phyloP scores from a whole-genome alignment of 2,329 filamentous ascomycete genomes.

The Penicillium griseofulvum region DNA sequence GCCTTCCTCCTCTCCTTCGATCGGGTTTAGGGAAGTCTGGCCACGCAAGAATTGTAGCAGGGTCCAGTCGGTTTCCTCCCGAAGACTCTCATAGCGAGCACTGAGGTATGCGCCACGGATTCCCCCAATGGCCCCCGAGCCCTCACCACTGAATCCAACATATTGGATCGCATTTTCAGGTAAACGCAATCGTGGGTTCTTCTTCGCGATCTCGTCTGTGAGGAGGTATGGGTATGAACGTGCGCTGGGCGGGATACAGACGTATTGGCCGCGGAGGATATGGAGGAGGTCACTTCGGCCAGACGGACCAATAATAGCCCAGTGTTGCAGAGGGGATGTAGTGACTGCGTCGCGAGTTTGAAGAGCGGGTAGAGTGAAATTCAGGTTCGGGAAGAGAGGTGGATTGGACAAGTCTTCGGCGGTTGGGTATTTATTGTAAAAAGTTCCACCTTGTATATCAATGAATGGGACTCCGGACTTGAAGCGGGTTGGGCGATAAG shows the following conservation, averaged over 20 bases:
- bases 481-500: conserved; percentile 3
- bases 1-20: conserved; percentile 54
- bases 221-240: conserved; percentile 77
- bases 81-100: conserved; percentile 82
- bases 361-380: conserved; percentile 60
- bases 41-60: conserved; percentile 77
- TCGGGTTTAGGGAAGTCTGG: conserved; percentile 77
- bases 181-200: conserved; percentile 52
- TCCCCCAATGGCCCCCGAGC: conserved; percentile 49
- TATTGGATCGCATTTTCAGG: conserved; percentile 74
- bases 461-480: conserved; percentile 56
- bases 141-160: conserved; percentile 83
- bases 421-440: conserved; percentile 73
- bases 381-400: conserved; percentile 69
- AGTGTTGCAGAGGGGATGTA: conserved; percentile 56
- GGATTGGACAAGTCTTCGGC: conserved; percentile 52
- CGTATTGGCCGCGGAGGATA: conserved; percentile 69
- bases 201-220: conserved; percentile 56
- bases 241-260: conserved; percentile 72
- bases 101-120: conserved; percentile 75
- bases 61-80: conserved; percentile 85
- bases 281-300: conserved; percentile 83
- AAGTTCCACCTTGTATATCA: conserved; percentile 73
- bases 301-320: conserved; percentile 78
- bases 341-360: not conserved